Percentiles rank a stretch among this genome's conserved stretches.
Conservation (phyloP, 805 yeast genomes). For the Peterozyma xylosa region DNA sequence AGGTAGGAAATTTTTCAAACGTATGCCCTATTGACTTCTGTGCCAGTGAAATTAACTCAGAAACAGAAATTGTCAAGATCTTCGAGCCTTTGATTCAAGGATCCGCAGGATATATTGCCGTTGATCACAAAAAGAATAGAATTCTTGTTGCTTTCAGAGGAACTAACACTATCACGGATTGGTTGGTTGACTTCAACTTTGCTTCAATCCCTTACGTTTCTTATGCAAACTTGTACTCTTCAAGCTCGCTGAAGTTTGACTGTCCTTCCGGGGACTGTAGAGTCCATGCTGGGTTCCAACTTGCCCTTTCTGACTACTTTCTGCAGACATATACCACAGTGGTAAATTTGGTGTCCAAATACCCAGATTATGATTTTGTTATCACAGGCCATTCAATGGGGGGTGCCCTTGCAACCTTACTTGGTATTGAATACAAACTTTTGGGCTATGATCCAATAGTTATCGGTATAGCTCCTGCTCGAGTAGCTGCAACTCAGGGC, state of each 20-base stretch:
- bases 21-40: too few species aligned
- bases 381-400: constrained; percentile 74
- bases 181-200: constrained; percentile 50
- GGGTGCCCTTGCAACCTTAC: constrained; percentile 59
- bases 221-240: constrained; percentile 8
- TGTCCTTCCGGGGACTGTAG: background rate
- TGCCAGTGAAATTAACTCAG: too few species aligned
- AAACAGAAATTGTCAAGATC: constrained; percentile 29
- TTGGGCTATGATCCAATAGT: constrained; percentile 48
- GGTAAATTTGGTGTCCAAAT: constrained; percentile 21
- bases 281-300: constrained; percentile 60
- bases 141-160: constrained; percentile 57
- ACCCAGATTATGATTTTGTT: constrained; percentile 42
- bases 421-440: constrained; percentile 53
- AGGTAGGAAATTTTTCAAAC: too few species aligned
- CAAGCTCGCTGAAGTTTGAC: background rate
- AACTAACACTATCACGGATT: constrained; percentile 51
- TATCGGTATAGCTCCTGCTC: constrained; percentile 58
- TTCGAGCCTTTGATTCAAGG: constrained; percentile 28
- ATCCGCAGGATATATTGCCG: constrained; percentile 42
- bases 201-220: constrained; percentile 42
- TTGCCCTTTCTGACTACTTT: constrained; percentile 16
- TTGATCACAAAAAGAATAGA: constrained; percentile 34
- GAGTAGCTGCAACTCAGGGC: constrained; percentile 42
- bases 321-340: constrained; percentile 22